These are phyloP conservation scores for Vaccinium vitisidaea DNA, from an alignment of 148 eudicot species.

Conservation along the genomic window DNA sequence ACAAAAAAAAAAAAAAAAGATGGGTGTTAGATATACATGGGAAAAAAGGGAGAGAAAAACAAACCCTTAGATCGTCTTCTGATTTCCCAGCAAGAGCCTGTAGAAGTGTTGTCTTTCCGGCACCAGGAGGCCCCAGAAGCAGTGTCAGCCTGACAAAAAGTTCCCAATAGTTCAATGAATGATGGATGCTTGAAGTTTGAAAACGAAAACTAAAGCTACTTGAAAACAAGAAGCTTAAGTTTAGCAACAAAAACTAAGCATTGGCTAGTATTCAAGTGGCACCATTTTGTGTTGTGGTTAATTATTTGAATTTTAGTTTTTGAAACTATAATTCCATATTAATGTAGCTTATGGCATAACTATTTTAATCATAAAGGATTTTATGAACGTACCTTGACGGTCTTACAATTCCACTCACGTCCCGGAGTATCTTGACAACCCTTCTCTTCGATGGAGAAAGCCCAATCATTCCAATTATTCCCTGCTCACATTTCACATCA, in stretches of 20 bases:
- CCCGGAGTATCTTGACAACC: slow-evolving; percentile 27
- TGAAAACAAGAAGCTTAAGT: not conserved
- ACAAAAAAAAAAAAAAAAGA: too few species aligned
- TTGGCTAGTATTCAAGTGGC: not conserved
- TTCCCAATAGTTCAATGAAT: too few species aligned
- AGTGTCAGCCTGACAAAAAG: slow-evolving; percentile 30
- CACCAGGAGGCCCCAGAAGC: slow-evolving; percentile 38
- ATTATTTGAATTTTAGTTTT: not conserved
- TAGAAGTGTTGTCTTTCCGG: slow-evolving; percentile 37
- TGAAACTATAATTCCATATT: too few species aligned
- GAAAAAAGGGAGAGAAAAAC: not conserved
- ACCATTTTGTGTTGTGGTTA: not conserved
- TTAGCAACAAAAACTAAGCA: not conserved
- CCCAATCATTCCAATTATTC: slow-evolving; percentile 23
- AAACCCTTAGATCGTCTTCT: slow-evolving; percentile 30
- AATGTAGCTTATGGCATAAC: too few species aligned
- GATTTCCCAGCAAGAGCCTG: slow-evolving; percentile 31
- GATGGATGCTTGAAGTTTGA: not conserved
- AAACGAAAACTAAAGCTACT: not conserved
- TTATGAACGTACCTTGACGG: slow-evolving; percentile 30
- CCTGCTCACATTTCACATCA: slow-evolving; percentile 10
- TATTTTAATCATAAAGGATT: too few species aligned
- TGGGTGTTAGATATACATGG: too few species aligned
- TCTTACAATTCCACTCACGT: slow-evolving; percentile 30
- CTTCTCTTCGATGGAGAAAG: slow-evolving; percentile 34